Base-by-base conservation (phyloP, 2,329 filamentous ascomycete species). In the Claviceps sp. region DNA sequence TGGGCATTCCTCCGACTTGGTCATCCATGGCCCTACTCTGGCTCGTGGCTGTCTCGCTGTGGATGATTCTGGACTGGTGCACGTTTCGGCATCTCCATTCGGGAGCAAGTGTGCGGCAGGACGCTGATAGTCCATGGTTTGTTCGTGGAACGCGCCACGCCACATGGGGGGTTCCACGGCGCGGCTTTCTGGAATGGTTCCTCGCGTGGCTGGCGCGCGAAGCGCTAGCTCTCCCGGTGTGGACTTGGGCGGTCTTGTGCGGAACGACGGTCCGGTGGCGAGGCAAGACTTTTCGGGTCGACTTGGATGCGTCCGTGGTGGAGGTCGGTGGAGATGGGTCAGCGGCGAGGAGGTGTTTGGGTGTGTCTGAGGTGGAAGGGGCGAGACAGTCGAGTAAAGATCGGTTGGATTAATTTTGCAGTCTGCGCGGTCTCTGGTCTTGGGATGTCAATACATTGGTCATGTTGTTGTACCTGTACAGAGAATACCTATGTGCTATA, bases 211-310 rank as follows among this genome's bases (percentile, higher is more conserved):
- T 95, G 0, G 89, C 86, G 0, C 76, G 93, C 36, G 93, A 98
- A 68, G 57, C 79, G 0, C 72, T 96, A 8, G 90, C 93, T 0
- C 72, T 95, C 46, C 90, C 90, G 0, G 85, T 98, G 54, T 98
- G 93, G 93, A 71, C 81, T 0, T 89, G 85, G 79, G 93, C 93
- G 1, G 87, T 96, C 20, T 80, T 88, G 59, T 84, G 91, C n/a
- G 93, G 93, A 0, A 81, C 85, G 1, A 91, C 83, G 0, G 88
- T 98, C 0, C 79, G 79, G 50, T 98, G 93, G 94, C 75, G 93
- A 52, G 91, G 90, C 0, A 84, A 83, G 61, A 77, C 73, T 30
- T 97, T 97, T 64, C 79, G 78, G 60, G 90, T 97, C 1, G 81
- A 84, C 1, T 76, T 88, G 59, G 87, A 97, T 64, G 91, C 91